These are phyloP conservation scores for Termitomyces sp. DNA, from an alignment of 768 basidiomycete species.

Conservation along the genomic window DNA sequence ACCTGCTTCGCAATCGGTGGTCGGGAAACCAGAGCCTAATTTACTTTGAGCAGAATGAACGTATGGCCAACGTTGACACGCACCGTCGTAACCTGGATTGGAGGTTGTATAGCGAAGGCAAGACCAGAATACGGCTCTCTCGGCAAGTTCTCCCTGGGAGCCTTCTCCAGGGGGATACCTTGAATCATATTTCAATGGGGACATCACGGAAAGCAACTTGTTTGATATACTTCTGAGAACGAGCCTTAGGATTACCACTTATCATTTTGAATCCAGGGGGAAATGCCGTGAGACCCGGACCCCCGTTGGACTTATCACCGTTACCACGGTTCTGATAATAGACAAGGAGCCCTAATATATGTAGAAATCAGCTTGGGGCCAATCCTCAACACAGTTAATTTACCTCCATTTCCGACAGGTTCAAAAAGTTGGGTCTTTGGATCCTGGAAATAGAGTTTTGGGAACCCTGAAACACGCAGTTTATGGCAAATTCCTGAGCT, in stretches of 20 bases:
- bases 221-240: constrained; percentile 28
- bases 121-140: constrained; percentile 33
- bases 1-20: constrained; percentile 34
- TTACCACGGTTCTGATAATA: constrained; percentile 39
- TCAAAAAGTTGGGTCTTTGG: constrained; percentile 30
- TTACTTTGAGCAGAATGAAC: not conserved
- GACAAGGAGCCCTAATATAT: constrained; percentile 26
- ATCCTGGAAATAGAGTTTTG: constrained; percentile 37
- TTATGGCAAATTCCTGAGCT: not conserved
- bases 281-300: constrained; percentile 34
- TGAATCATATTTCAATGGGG: not conserved
- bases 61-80: not conserved
- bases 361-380: not conserved
- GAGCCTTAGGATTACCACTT: constrained; percentile 31
- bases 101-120: constrained; percentile 32
- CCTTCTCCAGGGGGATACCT: constrained; percentile 26
- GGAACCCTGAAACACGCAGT: constrained; percentile 25
- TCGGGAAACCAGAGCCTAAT: constrained; percentile 33
- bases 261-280: constrained; percentile 38
- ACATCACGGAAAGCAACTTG: not conserved
- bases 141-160: constrained; percentile 33
- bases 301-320: constrained; percentile 31
- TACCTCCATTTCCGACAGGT: constrained; percentile 32
- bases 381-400: not conserved
- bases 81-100: constrained; percentile 23